These are phyloP conservation scores for Colletotrichum theobromicola DNA, from an alignment of 2,329 filamentous ascomycete species.

Conservation along the genomic window DNA sequence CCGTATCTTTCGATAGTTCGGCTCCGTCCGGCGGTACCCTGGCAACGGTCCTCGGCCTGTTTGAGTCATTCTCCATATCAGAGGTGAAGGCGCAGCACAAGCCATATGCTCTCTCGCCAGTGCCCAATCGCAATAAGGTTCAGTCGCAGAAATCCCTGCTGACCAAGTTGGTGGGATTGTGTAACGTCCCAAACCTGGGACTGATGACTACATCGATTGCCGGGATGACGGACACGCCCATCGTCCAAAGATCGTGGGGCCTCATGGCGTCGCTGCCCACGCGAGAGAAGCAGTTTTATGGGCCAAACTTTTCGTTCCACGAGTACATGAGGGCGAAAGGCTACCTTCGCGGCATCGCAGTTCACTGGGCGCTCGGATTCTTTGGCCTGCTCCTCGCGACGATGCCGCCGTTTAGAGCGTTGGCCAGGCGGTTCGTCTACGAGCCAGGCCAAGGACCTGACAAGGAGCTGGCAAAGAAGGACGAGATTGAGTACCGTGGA, in stretches of 20 bases:
- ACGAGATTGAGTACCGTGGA: slow-evolving; percentile 68
- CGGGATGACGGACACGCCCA: slow-evolving; percentile 53
- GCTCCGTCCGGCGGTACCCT: slow-evolving; percentile 71
- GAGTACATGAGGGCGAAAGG: slow-evolving; percentile 59
- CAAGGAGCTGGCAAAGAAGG: slow-evolving; percentile 58
- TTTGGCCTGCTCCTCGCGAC: slow-evolving; percentile 48
- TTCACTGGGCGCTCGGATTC: slow-evolving; percentile 55
- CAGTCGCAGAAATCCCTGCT: slow-evolving; percentile 38
- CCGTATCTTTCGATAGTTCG: slow-evolving; percentile 36
- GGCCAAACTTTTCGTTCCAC: slow-evolving; percentile 63
- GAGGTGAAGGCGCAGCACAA: slow-evolving; percentile 49
- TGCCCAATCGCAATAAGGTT: slow-evolving; percentile 45
- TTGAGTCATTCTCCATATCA: slow-evolving; percentile 56
- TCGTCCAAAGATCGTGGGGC: slow-evolving; percentile 69
- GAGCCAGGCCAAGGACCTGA: slow-evolving; percentile 61
- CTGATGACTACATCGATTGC: slow-evolving; percentile 59
- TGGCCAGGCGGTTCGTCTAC: slow-evolving; percentile 49
- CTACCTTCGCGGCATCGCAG: slow-evolving; percentile 52
- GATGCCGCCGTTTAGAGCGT: slow-evolving; percentile 48
- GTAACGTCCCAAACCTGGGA: slow-evolving; percentile 56
- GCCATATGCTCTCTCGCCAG: slow-evolving; percentile 64
- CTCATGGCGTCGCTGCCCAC: slow-evolving; percentile 51
- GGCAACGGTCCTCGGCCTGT: slow-evolving; percentile 66
- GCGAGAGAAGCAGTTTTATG: slow-evolving; percentile 56
- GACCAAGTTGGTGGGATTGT: slow-evolving; percentile 55